Conservation (phyloP, 331 rosid genomes). For the Rosa hybrid region DNA sequence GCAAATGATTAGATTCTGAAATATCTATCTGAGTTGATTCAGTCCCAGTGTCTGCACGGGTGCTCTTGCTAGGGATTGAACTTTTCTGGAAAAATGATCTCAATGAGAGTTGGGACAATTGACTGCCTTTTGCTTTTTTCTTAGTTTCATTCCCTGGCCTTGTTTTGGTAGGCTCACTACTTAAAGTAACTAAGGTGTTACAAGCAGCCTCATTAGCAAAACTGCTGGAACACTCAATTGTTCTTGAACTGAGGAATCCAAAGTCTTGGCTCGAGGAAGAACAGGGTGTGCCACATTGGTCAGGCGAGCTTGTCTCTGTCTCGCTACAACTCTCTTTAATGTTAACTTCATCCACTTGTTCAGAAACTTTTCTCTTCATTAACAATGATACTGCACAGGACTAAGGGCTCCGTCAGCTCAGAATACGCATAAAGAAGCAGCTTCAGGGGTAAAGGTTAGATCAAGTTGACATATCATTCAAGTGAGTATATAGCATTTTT, state of each 20-base stretch:
- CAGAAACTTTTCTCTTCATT: slow-evolving; percentile 62
- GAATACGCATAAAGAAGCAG: slow-evolving; percentile 11
- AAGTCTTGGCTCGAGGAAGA: slow-evolving; percentile 43
- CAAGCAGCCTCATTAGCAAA: slow-evolving; percentile 33
- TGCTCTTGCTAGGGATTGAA: slow-evolving; percentile 35
- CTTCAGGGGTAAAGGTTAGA: not conserved
- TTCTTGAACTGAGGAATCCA: slow-evolving; percentile 32
- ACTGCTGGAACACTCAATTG: slow-evolving; percentile 22
- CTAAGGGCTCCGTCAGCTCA: slow-evolving; percentile 22
- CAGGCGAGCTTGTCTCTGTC: slow-evolving; percentile 33
- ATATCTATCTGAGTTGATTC: slow-evolving; percentile 34
- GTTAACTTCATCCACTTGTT: slow-evolving; percentile 26
- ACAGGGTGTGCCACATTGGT: slow-evolving; percentile 28
- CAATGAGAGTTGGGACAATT: slow-evolving; percentile 72
- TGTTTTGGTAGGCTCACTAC: slow-evolving; percentile 32
- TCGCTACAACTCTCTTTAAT: slow-evolving; percentile 36
- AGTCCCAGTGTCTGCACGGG: slow-evolving; percentile 25
- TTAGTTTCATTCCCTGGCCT: slow-evolving; percentile 32
- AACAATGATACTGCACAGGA: slow-evolving; percentile 68
- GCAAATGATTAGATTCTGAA: slow-evolving; percentile 39
- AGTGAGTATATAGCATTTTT: not conserved
- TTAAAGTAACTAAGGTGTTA: slow-evolving; percentile 18
- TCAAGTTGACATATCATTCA: not conserved
- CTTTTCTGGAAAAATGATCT: slow-evolving; percentile 75
- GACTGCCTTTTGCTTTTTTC: slow-evolving; percentile 67